Evolutionary conservation across 2,329 filamentous ascomycete genomes (phyloP).

Genomic region (Periconia macrospinosa): DNA sequence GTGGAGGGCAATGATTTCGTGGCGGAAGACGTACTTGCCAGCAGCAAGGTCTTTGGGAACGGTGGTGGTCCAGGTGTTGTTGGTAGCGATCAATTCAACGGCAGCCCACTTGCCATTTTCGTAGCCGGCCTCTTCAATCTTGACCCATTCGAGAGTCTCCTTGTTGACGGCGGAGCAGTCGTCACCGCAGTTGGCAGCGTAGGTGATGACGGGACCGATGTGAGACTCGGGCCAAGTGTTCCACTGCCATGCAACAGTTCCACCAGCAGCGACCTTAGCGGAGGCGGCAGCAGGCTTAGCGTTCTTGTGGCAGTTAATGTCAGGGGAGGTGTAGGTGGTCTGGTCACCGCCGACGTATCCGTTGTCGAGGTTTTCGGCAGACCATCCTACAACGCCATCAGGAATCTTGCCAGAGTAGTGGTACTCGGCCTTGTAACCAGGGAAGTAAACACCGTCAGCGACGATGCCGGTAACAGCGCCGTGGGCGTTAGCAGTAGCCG

Average conservation of each 20-base stretch:
- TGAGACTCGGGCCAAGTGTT: slow-evolving; percentile 45
- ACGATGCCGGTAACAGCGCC: slow-evolving; percentile 50
- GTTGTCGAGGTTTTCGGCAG: slow-evolving; percentile 41
- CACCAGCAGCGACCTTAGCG: slow-evolving; percentile 64
- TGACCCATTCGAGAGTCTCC: slow-evolving; percentile 40
- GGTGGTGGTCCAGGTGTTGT: slow-evolving; percentile 52
- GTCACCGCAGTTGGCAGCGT: slow-evolving; percentile 39
- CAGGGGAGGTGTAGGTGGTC: slow-evolving; percentile 22
- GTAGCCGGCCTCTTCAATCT: slow-evolving; percentile 40
- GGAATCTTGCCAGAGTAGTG: slow-evolving; percentile 43
- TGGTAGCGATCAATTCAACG: slow-evolving; percentile 46
- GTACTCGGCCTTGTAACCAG: slow-evolving; percentile 47
- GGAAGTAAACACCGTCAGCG: slow-evolving; percentile 51
- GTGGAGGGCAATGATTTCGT: slow-evolving; percentile 58
- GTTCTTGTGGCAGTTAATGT: slow-evolving; percentile 64
- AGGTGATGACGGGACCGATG: slow-evolving; percentile 44
- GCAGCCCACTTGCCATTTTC: slow-evolving; percentile 40
- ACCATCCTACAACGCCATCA: slow-evolving; percentile 44
- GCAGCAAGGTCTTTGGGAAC: slow-evolving; percentile 49
- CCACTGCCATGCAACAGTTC: slow-evolving; percentile 58
- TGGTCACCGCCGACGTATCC: slow-evolving; percentile 35
- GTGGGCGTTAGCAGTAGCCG: slow-evolving; percentile 49
- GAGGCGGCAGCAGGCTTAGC: slow-evolving; percentile 51
- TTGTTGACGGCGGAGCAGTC: slow-evolving; percentile 38
- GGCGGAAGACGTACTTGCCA: slow-evolving; percentile 59